phyloP scores from a whole-genome alignment of 192 early-diverging fungal genomes.

The Backusella australiensis region DNA sequence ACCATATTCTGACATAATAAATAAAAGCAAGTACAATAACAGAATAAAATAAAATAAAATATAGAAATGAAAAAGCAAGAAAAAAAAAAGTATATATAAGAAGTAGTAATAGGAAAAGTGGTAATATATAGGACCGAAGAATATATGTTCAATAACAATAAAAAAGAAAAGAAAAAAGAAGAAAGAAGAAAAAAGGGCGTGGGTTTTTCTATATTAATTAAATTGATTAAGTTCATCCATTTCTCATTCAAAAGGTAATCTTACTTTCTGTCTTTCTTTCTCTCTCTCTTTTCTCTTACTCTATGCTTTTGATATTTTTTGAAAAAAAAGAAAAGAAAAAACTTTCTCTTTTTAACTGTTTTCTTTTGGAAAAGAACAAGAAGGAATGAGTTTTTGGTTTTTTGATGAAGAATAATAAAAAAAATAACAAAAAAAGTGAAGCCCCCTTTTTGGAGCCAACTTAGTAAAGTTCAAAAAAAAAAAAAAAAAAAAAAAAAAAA shows the following conservation, averaged over 20 bases:
- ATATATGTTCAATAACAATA: neutral
- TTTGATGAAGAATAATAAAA: too few species aligned
- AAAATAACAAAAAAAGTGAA: too few species aligned
- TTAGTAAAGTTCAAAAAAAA: too few species aligned
- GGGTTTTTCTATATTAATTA: conserved; percentile 5
- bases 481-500: too few species aligned
- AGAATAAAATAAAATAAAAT: neutral
- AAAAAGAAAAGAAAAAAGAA: neutral
- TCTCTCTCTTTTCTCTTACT: neutral
- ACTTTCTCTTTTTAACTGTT: too few species aligned
- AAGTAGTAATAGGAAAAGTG: neutral
- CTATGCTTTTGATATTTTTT: neutral
- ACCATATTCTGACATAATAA: conserved; percentile 5
- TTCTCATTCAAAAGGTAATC: neutral
- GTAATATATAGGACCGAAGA: neutral
- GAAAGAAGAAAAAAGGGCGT: conserved; percentile 7
- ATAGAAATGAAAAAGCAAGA: neutral
- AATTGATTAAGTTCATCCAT: conserved; percentile 6
- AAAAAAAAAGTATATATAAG: neutral
- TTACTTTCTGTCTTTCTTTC: neutral
- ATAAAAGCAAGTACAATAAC: neutral
- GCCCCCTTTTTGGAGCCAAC: too few species aligned
- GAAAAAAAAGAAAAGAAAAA: neutral
- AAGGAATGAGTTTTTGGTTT: neutral
- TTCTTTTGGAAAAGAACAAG: too few species aligned